Evolutionary conservation across 345 rosid species (phyloP), one percentile per base, ranked within the genome.

Genomic region (Citrus mangshanensis): DNA sequence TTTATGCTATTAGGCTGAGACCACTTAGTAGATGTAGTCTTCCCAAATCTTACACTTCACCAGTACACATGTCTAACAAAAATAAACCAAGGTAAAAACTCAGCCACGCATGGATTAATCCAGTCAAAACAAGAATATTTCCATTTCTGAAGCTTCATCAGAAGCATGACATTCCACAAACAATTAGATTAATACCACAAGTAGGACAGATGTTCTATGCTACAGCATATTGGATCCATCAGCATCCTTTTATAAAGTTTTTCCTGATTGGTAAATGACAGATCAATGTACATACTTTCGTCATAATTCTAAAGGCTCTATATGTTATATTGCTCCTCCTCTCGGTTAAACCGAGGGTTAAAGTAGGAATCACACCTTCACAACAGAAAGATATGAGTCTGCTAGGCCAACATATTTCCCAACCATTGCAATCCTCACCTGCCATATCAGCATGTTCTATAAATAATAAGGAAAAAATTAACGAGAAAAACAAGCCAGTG

Each of bases 371-470:
- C 75, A 61, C 69, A 93, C 99, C 98, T 96, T 96, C 60, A 94
- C 86, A 80, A 96, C 98, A 12, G 99, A 96, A 68, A 96, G 91
- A 88, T 96, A 96, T 2, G 98, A 91, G 89, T 96, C 99, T 2
- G 97, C 78, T 77, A 94, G 90, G 84, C 97, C 99, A 75, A 95
- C 87, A 66, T 96, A 96, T 82, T 96, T 96, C 77, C 99, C 99
- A 81, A 96, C 98, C 92, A 96, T 89, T 13, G 98, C 98, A 85
- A 96, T 96, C 81, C 82, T 89, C 77, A 94, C 99, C 99, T 94
- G 88, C 67, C 59, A 83, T 27, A 78, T 66, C 32, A 78, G 70
- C 78, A 65, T 27, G 18, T 77, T 76, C 40, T 73, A 79, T 77
- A 65, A 85, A 38, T 80, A 75, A 82, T 70, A 78, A 65, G 62